A percentile compares a stretch with the other conserved stretches of the same genome.
These are phyloP conservation scores for Exophiala phaeomuriformis DNA, from an alignment of 2,329 filamentous ascomycete genomes.

Conservation along the genomic window DNA sequence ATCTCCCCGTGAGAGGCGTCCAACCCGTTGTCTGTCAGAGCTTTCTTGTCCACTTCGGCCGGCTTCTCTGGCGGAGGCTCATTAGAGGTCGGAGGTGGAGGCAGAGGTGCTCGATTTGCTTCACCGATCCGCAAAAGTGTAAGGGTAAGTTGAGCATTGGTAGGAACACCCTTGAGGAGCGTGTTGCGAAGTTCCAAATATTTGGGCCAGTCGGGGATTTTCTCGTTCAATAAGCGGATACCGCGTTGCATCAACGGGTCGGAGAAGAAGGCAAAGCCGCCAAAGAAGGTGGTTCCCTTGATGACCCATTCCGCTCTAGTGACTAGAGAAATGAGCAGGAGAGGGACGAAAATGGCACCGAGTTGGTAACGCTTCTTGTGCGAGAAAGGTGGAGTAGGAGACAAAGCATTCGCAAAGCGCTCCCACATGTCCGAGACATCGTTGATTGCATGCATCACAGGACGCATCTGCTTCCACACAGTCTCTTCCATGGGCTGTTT, in stretches of 20 bases:
- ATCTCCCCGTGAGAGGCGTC: conserved; percentile 61
- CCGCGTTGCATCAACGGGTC: conserved; percentile 62
- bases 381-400: conserved; percentile 58
- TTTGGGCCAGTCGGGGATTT: conserved; percentile 65
- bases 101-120: conserved; percentile 69
- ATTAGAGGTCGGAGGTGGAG: conserved; percentile 48
- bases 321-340: conserved; percentile 49
- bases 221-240: conserved; percentile 43
- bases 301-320: conserved; percentile 53
- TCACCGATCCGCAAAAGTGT: conserved; percentile 77
- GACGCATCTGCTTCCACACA: conserved; percentile 69
- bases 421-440: conserved; percentile 58
- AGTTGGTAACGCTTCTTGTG: conserved; percentile 50
- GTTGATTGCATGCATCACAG: conserved; percentile 59
- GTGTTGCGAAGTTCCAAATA: conserved; percentile 65
- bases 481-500: conserved; percentile 69
- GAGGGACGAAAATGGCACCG: conserved; percentile 46
- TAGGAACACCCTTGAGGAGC: conserved; percentile 72
- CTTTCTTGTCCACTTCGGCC: conserved; percentile 47
- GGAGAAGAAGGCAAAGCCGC: conserved; percentile 73
- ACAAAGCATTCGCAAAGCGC: conserved; percentile 54
- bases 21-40: conserved; percentile 49
- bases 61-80: conserved; percentile 45
- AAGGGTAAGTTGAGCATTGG: conserved; percentile 74
- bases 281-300: conserved; percentile 58